Base-by-base conservation (phyloP, 2,329 filamentous ascomycete genomes). In the Aphanoascus verrucosus region DNA sequence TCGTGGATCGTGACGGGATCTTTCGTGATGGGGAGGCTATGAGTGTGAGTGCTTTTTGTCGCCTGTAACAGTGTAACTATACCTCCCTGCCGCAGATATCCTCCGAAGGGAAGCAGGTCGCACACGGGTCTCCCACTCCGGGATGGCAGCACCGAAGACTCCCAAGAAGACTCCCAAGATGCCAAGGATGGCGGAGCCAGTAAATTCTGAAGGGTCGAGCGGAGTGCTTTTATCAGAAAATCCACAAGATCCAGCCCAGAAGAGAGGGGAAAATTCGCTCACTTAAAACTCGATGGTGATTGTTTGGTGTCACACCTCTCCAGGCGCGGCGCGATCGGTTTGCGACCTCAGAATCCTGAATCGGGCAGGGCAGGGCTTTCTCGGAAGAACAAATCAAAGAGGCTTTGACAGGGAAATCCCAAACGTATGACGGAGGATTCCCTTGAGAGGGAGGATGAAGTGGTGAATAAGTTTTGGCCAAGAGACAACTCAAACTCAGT, bases 171-270 rank as follows among this genome's bases (percentile, higher is more conserved):
- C 31, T 28, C 14, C 44, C 6, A 52, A 38, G 41, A 17, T 46
- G 50, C 50, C 50, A 52, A 52, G 50, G 50, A 46, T 42, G 50
- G 50, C 50, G 50, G 50, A 52, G 50, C 40, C 41, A n/a, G 31
- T 11, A 15, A 50, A 42, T 19, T 3, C 34, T 5, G 38, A 50
- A 35, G 47, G 19, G 47, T 28, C 49, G 17, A 17, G 41, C 49
- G 41, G 49, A 52, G 32, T 8, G 35, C 49, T 35, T 15, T 12
- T n/a, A 17, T 14, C 11, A n/a, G 19, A 32, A 6, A 12, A 19
- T 41, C 15, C 23, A 20, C 3, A n/a, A n/a, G n/a, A n/a, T n/a
- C 37, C 17, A 31, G 15, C n/a, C n/a, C n/a, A 40, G 4, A 17
- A 45, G n/a, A 12, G 23, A 43, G 28, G 17, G n/a, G 28, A 43